Evolutionary conservation across 495 filamentous ascomycete genomes (phyloP).

Genomic region (Letharia lupina): DNA sequence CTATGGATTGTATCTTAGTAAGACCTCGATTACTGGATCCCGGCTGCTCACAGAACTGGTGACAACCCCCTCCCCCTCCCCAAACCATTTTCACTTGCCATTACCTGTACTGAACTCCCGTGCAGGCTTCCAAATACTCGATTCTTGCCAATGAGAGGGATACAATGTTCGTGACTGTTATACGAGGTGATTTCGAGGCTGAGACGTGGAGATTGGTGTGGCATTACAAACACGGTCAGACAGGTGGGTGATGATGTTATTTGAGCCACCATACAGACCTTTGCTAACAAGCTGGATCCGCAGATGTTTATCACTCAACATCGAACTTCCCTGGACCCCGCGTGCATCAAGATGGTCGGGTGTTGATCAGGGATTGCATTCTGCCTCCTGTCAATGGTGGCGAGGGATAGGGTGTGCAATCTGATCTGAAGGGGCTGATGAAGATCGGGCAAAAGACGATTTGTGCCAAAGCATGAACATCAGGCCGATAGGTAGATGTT

Average conservation of each 20-base stretch:
- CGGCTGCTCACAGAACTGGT: background rate
- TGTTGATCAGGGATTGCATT: background rate
- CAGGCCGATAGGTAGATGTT: background rate
- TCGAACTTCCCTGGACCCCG: background rate
- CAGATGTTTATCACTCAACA: background rate
- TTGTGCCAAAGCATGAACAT: background rate
- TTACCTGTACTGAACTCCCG: background rate
- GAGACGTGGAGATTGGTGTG: background rate
- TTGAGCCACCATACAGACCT: background rate
- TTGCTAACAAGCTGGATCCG: background rate
- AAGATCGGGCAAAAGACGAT: background rate
- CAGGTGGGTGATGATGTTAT: background rate
- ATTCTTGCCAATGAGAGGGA: background rate
- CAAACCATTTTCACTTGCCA: background rate
- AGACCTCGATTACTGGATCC: background rate
- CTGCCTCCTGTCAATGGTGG: background rate
- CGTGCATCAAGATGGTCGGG: background rate
- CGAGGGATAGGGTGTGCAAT: background rate
- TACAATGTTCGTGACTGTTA: background rate
- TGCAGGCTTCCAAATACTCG: background rate
- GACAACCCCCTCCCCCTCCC: background rate
- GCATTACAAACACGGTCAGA: background rate
- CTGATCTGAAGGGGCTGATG: background rate
- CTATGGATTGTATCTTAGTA: background rate
- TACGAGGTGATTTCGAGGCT: background rate